phyloP scores from a whole-genome alignment of 2,329 filamentous ascomycete genomes.

The Apiospora koreana region DNA sequence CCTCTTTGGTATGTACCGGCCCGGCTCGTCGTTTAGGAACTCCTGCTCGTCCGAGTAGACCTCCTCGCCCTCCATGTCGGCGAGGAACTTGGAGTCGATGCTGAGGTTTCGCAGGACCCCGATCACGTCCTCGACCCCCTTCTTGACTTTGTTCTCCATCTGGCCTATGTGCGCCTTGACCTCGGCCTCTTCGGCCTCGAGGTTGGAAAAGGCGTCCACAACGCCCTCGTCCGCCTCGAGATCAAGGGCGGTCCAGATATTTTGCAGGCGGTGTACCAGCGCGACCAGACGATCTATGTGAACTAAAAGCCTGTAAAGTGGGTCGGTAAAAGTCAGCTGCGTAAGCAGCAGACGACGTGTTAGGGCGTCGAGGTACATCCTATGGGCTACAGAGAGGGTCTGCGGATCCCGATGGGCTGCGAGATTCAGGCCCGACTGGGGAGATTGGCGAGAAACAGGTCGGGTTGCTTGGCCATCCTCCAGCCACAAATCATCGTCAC shows the following conservation, averaged over 20 bases:
- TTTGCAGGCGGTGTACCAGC: slow-evolving; percentile 73
- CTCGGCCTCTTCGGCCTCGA: slow-evolving; percentile 70
- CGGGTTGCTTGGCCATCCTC: background rate
- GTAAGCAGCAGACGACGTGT: slow-evolving; percentile 67
- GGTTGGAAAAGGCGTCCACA: slow-evolving; percentile 72
- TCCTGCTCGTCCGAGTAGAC: slow-evolving; percentile 25
- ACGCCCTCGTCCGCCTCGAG: slow-evolving; percentile 82
- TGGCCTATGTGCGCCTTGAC: slow-evolving; percentile 64
- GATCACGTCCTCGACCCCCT: slow-evolving; percentile 68
- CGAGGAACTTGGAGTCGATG: slow-evolving; percentile 44
- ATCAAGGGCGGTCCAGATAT: slow-evolving; percentile 76
- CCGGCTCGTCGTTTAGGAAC: slow-evolving; percentile 33
- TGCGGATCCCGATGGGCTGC: slow-evolving; percentile 72
- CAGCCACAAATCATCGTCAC: slow-evolving; percentile 10
- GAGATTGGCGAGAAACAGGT: slow-evolving; percentile 18
- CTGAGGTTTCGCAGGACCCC: slow-evolving; percentile 50
- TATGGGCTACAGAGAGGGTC: slow-evolving; percentile 77
- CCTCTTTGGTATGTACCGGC: slow-evolving; percentile 67
- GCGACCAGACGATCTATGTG: slow-evolving; percentile 82
- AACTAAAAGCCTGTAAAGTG: slow-evolving; percentile 66
- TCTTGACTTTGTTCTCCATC: slow-evolving; percentile 65
- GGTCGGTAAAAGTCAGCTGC: slow-evolving; percentile 61
- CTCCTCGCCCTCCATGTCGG: slow-evolving; percentile 40
- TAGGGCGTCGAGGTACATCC: slow-evolving; percentile 71
- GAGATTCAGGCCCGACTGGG: background rate